phyloP scores from a whole-genome alignment of 257 asterid species.

The Solanum virginianum region DNA sequence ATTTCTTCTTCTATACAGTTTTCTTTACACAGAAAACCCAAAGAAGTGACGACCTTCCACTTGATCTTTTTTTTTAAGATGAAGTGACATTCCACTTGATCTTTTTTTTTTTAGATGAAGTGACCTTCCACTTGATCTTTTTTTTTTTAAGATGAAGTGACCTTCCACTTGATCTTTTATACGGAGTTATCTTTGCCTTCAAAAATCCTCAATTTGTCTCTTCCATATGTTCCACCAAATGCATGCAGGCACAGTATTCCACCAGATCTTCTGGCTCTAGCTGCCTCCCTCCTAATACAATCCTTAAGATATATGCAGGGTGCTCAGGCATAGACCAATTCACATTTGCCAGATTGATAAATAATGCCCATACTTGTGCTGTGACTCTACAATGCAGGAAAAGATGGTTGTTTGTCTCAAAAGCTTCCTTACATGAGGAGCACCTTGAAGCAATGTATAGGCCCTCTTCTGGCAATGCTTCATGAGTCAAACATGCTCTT shows the following conservation, averaged over 20 bases:
- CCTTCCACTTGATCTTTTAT: background rate
- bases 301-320: background rate
- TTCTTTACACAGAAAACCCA: background rate
- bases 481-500: background rate
- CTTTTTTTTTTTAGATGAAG: no score
- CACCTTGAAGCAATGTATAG: background rate
- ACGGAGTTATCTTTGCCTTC: background rate
- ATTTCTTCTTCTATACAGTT: background rate
- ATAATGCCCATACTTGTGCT: background rate
- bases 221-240: background rate
- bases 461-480: background rate
- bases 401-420: background rate
- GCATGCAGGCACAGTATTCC: background rate
- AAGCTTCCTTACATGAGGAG: background rate
- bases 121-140: no score
- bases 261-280: background rate
- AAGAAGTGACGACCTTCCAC: background rate
- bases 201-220: background rate
- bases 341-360: background rate
- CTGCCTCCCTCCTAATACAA: background rate
- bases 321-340: background rate
- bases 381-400: background rate
- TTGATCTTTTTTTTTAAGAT: background rate
- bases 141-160: no score
- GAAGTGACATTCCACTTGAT: no score